Base-by-base conservation (phyloP, 208 protist genomes). In the Leishmania aethiopica region DNA sequence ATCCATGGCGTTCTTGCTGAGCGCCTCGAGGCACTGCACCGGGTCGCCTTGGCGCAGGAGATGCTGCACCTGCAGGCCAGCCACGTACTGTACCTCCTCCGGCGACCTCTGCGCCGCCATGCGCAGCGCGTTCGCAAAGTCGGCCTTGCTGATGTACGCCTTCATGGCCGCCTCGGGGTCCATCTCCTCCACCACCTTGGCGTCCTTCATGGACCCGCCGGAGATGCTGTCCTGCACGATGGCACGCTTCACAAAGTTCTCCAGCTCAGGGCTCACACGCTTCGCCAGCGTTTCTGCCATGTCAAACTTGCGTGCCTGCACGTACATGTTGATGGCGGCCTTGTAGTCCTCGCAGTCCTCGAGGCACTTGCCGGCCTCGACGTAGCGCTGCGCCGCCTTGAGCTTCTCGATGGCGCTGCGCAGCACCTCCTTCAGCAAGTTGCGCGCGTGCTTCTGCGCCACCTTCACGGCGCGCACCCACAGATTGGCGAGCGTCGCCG, bases 391-490 rank as follows among this genome's bases (percentile, higher is more conserved):
- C 49, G 89, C 89, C 57, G 95, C 92, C 71, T 97, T 93, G 42
- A 98, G 89, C 83, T 96, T 93, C n/a, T 86, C 85, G 28, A 83
- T 92, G 25, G 89, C 92, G 17, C 88, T 87, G 80, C 92, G 89
- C 49, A 95, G 86, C 74, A 97, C 93, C 53, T 98, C 89, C 82
- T 94, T 92, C 53, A 98, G 87, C 42, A 87, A 75, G 74, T 92
- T 95, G 45, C 96, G 96, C 49, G 90, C 85, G 83, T 99, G 94
- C 84, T 97, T 98, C 86, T 96, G 95, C 40, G 98, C 96, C 22
- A 99, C 93, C 90, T 98, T 97, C 55, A 99, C 96, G 42, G 97
- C 97, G 47, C 98, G 94, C 81, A 98, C 92, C 97, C 96, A 99
- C 67, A 97, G 70, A 79, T 91, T 93, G 59, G 97, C 98, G 42